Evolutionary conservation across 345 rosid species (phyloP), one percentile per base, ranked within the genome.

Genomic region (Brassica napus): DNA sequence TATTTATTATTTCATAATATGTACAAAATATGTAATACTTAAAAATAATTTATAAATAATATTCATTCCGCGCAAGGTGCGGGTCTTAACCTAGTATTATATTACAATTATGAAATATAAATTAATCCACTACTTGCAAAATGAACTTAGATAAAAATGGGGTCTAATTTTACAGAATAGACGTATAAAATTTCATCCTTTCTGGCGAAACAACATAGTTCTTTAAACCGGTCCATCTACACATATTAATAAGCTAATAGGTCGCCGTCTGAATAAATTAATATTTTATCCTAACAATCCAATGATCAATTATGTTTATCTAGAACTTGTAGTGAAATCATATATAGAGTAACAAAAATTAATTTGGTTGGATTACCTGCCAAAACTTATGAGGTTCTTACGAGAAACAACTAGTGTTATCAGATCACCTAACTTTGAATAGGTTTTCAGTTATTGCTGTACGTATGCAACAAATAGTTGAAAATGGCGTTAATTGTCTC

Each of bases 351-450:
- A 32, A 15, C 8, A 8, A n/a, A 63, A n/a, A 31, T 0, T 31
- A 30, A 14, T 18, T 64, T 74, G 63, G 12, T 31, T 64, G 11
- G 42, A 52, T 52, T 23, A 7, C 52, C 18, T 34, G 71, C 58
- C 28, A 63, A 63, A 58, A 31, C 5, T 4, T 21, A 23, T 31
- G 16, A 10, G 4, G 6, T 44, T 42, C 16, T 8, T 0, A 67
- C 44, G 42, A 57, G 14, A 35, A 73, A 35, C 14, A 65, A 75
- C 21, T 67, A 68, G 47, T 76, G n/a, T 37, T 24, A n/a, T 14
- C 57, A 68, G 63, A 69, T 76, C 52, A 68, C 42, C 32, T 6
- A 76, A 28, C 72, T 75, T 14, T 74, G 39, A 54, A 65, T 34
- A 55, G 3, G 3, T 65, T 3, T 23, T 6, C 6, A 63, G 42